These are phyloP conservation scores for Mrakia blollopis DNA, from an alignment of 768 basidiomycete genomes.

Conservation along the genomic window DNA sequence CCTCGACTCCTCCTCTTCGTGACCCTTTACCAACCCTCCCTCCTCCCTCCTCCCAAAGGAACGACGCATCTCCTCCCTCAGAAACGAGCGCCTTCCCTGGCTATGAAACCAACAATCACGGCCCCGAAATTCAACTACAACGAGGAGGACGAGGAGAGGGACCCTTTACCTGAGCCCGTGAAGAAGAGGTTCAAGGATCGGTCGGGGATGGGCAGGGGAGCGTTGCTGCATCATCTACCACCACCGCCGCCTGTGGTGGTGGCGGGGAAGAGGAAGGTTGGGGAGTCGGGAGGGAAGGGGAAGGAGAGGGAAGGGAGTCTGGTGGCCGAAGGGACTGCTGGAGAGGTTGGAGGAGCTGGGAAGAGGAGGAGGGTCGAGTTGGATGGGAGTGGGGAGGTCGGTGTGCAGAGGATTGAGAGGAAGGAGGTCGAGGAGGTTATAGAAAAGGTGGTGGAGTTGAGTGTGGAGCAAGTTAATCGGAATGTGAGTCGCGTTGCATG, in stretches of 20 bases:
- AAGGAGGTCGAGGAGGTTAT: not conserved
- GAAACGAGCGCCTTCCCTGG: not conserved
- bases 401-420: not conserved
- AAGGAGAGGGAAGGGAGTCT: not conserved
- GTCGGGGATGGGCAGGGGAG: constrained; percentile 1
- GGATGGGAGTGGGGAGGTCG: not conserved
- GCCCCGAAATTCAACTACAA: not conserved
- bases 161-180: not conserved
- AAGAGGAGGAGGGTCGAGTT: not conserved
- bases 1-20: constrained; percentile 8
- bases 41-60: not conserved
- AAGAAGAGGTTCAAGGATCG: constrained; percentile 9
- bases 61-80: not conserved
- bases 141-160: not conserved
- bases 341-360: not conserved
- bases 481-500: not conserved
- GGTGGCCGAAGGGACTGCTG: no score
- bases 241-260: not conserved
- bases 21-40: not conserved
- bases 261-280: not conserved
- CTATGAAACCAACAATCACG: not conserved
- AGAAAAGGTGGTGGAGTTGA: not conserved
- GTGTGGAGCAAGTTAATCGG: constrained; percentile 7
- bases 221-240: not conserved
- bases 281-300: not conserved